Conservation (phyloP, 106 monocot species). For the Gastrodia elata region DNA sequence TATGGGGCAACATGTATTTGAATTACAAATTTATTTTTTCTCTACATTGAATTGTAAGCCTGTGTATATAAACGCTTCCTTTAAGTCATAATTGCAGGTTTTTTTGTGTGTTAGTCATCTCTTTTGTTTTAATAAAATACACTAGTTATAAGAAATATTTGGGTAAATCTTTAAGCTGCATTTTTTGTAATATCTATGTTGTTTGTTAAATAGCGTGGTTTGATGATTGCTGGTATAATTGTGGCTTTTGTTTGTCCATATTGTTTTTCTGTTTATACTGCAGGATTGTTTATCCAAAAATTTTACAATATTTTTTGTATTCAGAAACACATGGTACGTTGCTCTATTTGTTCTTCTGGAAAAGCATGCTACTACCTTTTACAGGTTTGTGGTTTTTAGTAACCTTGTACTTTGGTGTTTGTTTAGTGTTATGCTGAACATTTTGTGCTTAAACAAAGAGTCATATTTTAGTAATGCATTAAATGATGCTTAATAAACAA, state of each 20-base stretch:
- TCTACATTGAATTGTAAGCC: neutral
- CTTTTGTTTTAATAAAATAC: neutral
- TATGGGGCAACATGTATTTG: neutral
- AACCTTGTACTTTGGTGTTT: too few species aligned
- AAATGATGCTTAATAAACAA: neutral
- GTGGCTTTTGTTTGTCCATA: neutral
- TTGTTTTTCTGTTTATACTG: neutral
- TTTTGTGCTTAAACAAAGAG: neutral
- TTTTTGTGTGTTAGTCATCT: neutral
- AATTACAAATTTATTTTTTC: neutral
- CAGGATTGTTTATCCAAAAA: neutral
- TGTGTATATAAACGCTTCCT: neutral
- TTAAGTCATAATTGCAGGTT: neutral
- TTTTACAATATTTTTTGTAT: conserved; percentile 13
- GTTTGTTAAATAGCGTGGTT: neutral
- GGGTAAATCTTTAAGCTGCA: too few species aligned
- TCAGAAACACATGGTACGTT: conserved; percentile 69
- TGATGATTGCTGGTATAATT: neutral
- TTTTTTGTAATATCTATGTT: neutral
- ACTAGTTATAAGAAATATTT: too few species aligned
- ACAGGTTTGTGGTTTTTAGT: conserved; percentile 44
- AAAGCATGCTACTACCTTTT: conserved; percentile 61
- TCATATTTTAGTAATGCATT: neutral
- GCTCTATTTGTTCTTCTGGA: conserved; percentile 61
- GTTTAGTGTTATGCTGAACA: neutral